Conservation (phyloP, 345 rosid genomes). For the Eucalyptus marginata region DNA sequence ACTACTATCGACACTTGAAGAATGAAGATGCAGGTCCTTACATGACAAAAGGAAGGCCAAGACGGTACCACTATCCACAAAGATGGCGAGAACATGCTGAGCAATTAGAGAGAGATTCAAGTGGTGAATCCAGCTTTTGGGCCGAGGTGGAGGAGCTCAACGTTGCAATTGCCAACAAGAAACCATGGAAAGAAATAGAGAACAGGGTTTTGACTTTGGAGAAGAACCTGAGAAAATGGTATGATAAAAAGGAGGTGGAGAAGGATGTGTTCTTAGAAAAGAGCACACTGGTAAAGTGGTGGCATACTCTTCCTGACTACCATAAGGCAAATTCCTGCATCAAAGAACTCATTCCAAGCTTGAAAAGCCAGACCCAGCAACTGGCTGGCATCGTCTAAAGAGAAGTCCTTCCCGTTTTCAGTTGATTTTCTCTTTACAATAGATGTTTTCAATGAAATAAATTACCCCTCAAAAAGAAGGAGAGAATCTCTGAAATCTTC, state of each 20-base stretch:
- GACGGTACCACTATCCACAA: constrained; percentile 43
- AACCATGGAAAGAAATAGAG: neutral
- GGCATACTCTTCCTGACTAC: neutral
- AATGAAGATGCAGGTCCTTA: constrained; percentile 84
- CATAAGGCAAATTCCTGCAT: neutral
- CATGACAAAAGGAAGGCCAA: constrained; percentile 52
- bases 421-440: neutral
- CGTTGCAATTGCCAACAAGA: neutral
- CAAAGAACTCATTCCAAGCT: neutral
- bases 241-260: neutral
- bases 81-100: constrained; percentile 47
- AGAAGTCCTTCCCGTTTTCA: neutral
- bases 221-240: neutral
- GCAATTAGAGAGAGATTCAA: neutral
- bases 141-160: constrained; percentile 72
- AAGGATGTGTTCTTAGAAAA: neutral
- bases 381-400: neutral
- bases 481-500: neutral
- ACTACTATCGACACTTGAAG: constrained; percentile 67
- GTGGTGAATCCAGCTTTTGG: constrained; percentile 56
- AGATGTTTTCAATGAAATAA: neutral
- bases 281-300: neutral
- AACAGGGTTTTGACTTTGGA: neutral
- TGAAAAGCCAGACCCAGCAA: neutral
- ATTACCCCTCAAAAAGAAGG: neutral